Base-by-base conservation (phyloP, 495 filamentous ascomycete species). In the Astrothelium macrocarpum region DNA sequence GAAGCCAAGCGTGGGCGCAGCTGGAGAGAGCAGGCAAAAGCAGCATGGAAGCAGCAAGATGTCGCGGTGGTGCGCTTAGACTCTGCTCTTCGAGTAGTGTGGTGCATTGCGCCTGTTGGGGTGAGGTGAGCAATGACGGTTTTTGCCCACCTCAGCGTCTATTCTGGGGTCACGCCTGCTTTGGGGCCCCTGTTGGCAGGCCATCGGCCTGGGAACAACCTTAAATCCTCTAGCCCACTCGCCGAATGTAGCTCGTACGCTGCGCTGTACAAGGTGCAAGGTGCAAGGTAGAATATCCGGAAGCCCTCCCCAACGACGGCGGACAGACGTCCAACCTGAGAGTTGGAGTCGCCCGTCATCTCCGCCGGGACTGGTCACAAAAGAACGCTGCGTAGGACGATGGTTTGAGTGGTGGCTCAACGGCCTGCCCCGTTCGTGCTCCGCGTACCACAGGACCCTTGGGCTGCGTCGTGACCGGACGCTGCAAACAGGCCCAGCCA, bases 121-220 rank as follows among this genome's bases (percentile, higher is more conserved):
- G 49, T 56, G 49, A 56, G 49, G 25, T 56, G 49, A 56, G 49
- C 49, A 9, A 56, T 56, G 49, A 56, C 49, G 49, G 23, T 56
- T 11, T 9, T 56, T 25, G 49, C 25, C 12, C 49, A 56, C 49
- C 49, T 56, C 49, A 56, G 49, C 49, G 49, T 56, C 49, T 56
- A 56, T 56, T 56, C 49, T 56, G 25, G 49, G 49, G 49, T 56
- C 25, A 25, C 20, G 49, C 49, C 9, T 28, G 25, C 23, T 56
- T n/a, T 25, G 16, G 49, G 20, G 2, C 49, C 20, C 25, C 49
- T 9, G 49, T 56, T 28, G 49, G 25, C 25, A 29, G 49, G 49
- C 49, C 49, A 26, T 26, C 20, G 10, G 23, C 5, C 49, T 56
- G 49, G 49, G 49, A 56, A 25, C 49, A 56, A 56, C 49, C 49